These are phyloP conservation scores for Parasitella parasitica DNA, from an alignment of 371 early-diverging fungal species.

Conservation along the genomic window DNA sequence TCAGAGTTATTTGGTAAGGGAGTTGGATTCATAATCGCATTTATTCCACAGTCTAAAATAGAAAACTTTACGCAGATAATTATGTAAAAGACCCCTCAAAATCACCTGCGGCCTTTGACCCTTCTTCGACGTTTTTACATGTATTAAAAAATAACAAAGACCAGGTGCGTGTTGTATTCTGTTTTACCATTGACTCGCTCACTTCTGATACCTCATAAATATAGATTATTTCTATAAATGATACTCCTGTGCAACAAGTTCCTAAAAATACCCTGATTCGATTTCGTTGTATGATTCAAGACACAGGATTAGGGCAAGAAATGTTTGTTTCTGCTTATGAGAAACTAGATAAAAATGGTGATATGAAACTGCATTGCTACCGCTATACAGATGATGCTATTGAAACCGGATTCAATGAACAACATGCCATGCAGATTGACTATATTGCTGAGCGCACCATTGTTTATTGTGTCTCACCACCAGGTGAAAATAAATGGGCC, in stretches of 20 bases:
- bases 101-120: slow-evolving; percentile 17
- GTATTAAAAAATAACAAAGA: slow-evolving; percentile 10
- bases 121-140: slow-evolving; percentile 14
- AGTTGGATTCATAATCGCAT: background rate
- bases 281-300: slow-evolving; percentile 71
- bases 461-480: slow-evolving; percentile 64
- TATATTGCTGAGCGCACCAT: slow-evolving; percentile 39
- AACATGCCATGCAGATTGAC: slow-evolving; percentile 21
- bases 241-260: slow-evolving; percentile 33
- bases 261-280: slow-evolving; percentile 56
- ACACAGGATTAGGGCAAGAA: slow-evolving; percentile 65
- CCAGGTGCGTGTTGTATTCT: slow-evolving; percentile 12
- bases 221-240: slow-evolving; percentile 55
- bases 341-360: slow-evolving; percentile 20
- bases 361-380: slow-evolving; percentile 26
- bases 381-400: slow-evolving; percentile 44
- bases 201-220: background rate
- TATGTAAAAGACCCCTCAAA: slow-evolving; percentile 5
- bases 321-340: slow-evolving; percentile 53
- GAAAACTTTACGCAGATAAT: slow-evolving; percentile 1
- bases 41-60: background rate
- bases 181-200: background rate
- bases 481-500: slow-evolving; percentile 59
- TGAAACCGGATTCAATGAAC: slow-evolving; percentile 9
- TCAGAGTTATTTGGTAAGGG: slow-evolving; percentile 13